Percentiles rank a stretch among this genome's conserved stretches.
Conservation (phyloP, 495 filamentous ascomycete genomes). For the Lasiosphaeria hispida region DNA sequence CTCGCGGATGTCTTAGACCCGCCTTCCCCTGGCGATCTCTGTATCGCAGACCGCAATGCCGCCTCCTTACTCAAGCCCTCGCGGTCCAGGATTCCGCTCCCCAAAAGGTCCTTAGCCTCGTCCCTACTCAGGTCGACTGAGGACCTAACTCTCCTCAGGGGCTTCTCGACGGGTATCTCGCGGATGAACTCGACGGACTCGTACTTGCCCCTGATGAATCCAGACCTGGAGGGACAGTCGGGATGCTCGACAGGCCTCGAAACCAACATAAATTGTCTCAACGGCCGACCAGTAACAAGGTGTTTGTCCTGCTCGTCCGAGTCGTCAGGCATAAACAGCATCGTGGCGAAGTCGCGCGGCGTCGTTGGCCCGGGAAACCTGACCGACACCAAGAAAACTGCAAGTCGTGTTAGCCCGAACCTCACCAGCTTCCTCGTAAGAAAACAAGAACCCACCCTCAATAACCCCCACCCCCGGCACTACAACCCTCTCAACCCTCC, state of each 20-base stretch:
- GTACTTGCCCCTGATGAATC: slow-evolving; percentile 80
- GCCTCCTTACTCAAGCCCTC: slow-evolving; percentile 30
- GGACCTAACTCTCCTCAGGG: slow-evolving; percentile 31
- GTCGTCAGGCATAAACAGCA: slow-evolving; percentile 60
- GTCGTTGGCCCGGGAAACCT: slow-evolving; percentile 88
- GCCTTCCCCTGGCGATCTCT: slow-evolving; percentile 15
- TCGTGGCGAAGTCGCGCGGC: slow-evolving; percentile 80
- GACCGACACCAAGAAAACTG: slow-evolving; percentile 80
- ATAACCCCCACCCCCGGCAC: slow-evolving; percentile 55
- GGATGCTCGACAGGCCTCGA: slow-evolving; percentile 80
- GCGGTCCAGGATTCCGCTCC: too few relatives aligned
- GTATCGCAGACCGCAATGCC: slow-evolving; percentile 29
- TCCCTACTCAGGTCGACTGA: slow-evolving; percentile 33
- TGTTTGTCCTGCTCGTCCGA: slow-evolving; percentile 9
- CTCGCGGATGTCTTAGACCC: slow-evolving; percentile 3
- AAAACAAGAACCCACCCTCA: slow-evolving; percentile 46
- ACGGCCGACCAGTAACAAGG: slow-evolving; percentile 18
- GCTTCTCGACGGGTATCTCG: slow-evolving; percentile 61
- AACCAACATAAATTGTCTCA: slow-evolving; percentile 77
- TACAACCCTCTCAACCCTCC: slow-evolving; percentile 57
- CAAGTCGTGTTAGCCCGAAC: background rate
- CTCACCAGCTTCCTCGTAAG: background rate
- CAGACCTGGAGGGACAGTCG: slow-evolving; percentile 61
- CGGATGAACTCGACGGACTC: slow-evolving; percentile 91
- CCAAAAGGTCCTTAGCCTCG: slow-evolving; percentile 14